These are phyloP conservation scores for Termitomyces sp. DNA, from an alignment of 768 basidiomycete species.

Conservation along the genomic window DNA sequence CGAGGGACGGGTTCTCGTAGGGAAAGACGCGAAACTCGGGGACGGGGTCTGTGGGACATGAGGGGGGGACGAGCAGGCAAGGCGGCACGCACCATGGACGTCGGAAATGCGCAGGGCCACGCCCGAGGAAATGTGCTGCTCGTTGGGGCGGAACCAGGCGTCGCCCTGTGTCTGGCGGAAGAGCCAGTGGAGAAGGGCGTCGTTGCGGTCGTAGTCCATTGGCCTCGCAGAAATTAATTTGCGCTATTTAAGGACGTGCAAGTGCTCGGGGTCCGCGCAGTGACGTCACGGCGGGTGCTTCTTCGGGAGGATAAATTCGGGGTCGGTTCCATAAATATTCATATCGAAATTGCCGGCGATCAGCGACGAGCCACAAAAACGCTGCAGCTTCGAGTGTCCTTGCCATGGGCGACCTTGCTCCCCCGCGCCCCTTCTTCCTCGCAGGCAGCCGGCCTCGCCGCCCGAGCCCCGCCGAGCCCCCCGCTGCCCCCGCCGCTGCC, in stretches of 20 bases:
- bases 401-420: neutral
- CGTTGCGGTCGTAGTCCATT: constrained; percentile 79
- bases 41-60: constrained; percentile 14
- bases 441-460: neutral
- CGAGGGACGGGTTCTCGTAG: constrained; percentile 69
- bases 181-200: constrained; percentile 77
- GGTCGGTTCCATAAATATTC: constrained; percentile 1
- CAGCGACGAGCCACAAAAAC: constrained; percentile 8
- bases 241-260: neutral
- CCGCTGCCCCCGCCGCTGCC: constrained; percentile 14
- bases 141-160: constrained; percentile 80
- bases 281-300: constrained; percentile 1
- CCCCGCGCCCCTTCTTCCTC: constrained; percentile 1
- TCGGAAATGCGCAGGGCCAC: constrained; percentile 57
- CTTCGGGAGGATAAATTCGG: neutral
- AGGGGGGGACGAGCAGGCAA: neutral
- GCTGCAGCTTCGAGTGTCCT: neutral
- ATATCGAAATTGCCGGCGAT: constrained; percentile 3
- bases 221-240: neutral
- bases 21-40: constrained; percentile 78
- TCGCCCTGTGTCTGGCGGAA: constrained; percentile 79
- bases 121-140: constrained; percentile 69
- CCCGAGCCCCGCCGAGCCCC: neutral
- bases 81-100: constrained; percentile 26
- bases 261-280: constrained; percentile 1